A percentile compares a stretch with the other conserved stretches of the same genome.
These are phyloP conservation scores for Colletotrichum tamarilloi DNA, from an alignment of 2,329 filamentous ascomycete species.

Conservation along the genomic window DNA sequence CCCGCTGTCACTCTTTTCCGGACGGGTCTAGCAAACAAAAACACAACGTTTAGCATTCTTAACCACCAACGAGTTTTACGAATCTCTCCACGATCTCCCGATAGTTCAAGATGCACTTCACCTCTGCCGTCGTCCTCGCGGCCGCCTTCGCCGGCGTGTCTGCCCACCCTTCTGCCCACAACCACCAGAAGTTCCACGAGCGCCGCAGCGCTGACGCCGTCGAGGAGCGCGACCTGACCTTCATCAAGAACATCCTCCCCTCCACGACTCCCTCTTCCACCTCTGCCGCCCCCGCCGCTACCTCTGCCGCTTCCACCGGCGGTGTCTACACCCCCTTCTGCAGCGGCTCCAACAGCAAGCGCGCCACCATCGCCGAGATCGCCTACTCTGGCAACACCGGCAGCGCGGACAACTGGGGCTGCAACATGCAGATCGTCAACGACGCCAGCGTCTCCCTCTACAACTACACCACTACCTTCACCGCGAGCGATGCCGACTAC, in stretches of 20 bases:
- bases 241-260: slow-evolving; percentile 24
- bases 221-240: slow-evolving; percentile 24
- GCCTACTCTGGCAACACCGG: slow-evolving; percentile 61
- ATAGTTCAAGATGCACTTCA: slow-evolving; percentile 54
- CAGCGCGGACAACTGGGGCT: slow-evolving; percentile 53
- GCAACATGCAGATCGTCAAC: slow-evolving; percentile 62
- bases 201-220: slow-evolving; percentile 34
- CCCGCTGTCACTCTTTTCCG: slow-evolving; percentile 37
- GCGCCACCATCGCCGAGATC: slow-evolving; percentile 59
- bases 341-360: slow-evolving; percentile 52
- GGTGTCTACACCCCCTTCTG: slow-evolving; percentile 44
- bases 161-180: slow-evolving; percentile 53
- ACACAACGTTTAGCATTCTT: slow-evolving; percentile 6
- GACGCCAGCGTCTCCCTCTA: slow-evolving; percentile 50
- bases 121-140: slow-evolving; percentile 49
- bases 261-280: not conserved
- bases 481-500: slow-evolving; percentile 48
- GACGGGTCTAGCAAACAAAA: slow-evolving; percentile 28
- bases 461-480: slow-evolving; percentile 56
- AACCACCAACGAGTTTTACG: slow-evolving; percentile 24
- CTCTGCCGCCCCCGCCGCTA: slow-evolving; percentile 38
- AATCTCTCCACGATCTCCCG: slow-evolving; percentile 1
- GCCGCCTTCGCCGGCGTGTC: slow-evolving; percentile 52
- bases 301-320: slow-evolving; percentile 47
- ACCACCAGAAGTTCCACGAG: slow-evolving; percentile 44